These are phyloP conservation scores for Singerocomus inundabilis DNA, from an alignment of 1,284 basidiomycete genomes.

Conservation along the genomic window DNA sequence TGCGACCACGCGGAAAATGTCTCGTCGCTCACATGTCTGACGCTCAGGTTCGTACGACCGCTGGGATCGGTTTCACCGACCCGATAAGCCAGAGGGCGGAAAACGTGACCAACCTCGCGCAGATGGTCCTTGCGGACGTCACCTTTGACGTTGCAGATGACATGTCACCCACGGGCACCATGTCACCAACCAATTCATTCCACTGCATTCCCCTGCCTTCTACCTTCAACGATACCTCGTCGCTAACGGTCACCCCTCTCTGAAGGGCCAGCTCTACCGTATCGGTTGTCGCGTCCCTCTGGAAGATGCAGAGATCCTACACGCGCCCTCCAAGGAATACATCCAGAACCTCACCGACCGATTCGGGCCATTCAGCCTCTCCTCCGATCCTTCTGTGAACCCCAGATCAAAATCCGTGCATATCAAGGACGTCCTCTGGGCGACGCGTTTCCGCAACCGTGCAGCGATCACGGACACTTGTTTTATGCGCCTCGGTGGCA, in stretches of 20 bases:
- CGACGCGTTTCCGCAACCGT: slow-evolving; percentile 38
- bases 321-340: slow-evolving; percentile 32
- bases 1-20: too few species aligned
- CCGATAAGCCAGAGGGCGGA: slow-evolving; percentile 1
- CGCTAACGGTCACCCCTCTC: too few species aligned
- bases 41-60: slow-evolving; percentile 11
- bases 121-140: slow-evolving; percentile 13
- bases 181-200: slow-evolving; percentile 26
- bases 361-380: slow-evolving; percentile 28
- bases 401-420: slow-evolving; percentile 13
- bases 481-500: slow-evolving; percentile 26
- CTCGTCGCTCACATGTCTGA: too few species aligned
- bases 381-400: slow-evolving; percentile 24
- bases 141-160: slow-evolving; percentile 1
- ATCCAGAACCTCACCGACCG: slow-evolving; percentile 35
- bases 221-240: slow-evolving; percentile 19
- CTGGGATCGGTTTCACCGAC: slow-evolving; percentile 14
- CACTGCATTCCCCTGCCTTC: slow-evolving; percentile 27
- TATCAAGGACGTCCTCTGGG: slow-evolving; percentile 34
- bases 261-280: slow-evolving; percentile 29
- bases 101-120: slow-evolving; percentile 3
- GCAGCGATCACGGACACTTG: slow-evolving; percentile 36
- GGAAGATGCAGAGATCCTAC: slow-evolving; percentile 30
- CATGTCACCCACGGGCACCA: neutral
- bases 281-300: slow-evolving; percentile 34